phyloP scores from a whole-genome alignment of 805 yeast species.

The Trichomonascus vanleenenianus region DNA sequence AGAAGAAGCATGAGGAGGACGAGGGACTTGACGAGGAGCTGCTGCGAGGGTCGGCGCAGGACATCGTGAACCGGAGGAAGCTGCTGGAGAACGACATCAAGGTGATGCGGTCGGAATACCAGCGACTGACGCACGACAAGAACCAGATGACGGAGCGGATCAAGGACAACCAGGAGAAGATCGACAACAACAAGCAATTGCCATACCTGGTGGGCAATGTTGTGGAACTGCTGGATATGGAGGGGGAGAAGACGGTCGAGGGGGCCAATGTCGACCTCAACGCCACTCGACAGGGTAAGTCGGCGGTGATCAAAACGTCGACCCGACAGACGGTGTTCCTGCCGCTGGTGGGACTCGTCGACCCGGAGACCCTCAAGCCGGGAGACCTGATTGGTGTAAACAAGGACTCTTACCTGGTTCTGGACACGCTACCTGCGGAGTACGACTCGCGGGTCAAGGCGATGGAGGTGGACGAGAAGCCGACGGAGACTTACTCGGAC shows the following conservation, averaged over 20 bases:
- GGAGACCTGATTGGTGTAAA: constrained; percentile 97
- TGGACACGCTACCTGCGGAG: constrained; percentile 94
- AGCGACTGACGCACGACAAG: constrained; percentile 86
- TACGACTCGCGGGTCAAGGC: constrained; percentile 97
- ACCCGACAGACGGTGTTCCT: constrained; percentile 95
- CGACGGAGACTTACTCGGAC: constrained; percentile 93
- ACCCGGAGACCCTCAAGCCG: constrained; percentile 87
- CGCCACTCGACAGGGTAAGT: constrained; percentile 84
- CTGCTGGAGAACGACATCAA: constrained; percentile 91
- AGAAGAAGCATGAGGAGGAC: constrained; percentile 41
- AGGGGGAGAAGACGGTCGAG: constrained; percentile 67
- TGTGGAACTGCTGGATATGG: constrained; percentile 87
- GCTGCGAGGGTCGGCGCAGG: constrained; percentile 66
- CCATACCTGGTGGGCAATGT: constrained; percentile 96
- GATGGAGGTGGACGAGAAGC: constrained; percentile 99
- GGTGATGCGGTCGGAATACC: constrained; percentile 86
- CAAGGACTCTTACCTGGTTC: constrained; percentile 87
- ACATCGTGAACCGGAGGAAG: constrained; percentile 77
- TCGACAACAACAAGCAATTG: constrained; percentile 87
- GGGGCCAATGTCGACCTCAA: constrained; percentile 95
- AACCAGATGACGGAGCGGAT: constrained; percentile 87
- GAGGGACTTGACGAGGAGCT: constrained; percentile 77
- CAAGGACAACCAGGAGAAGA: constrained; percentile 93
- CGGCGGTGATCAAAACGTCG: constrained; percentile 97
- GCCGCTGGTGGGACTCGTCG: constrained; percentile 94